Evolutionary conservation across 805 yeast genomes (phyloP).

Genomic region (Starmerella roubikii): DNA sequence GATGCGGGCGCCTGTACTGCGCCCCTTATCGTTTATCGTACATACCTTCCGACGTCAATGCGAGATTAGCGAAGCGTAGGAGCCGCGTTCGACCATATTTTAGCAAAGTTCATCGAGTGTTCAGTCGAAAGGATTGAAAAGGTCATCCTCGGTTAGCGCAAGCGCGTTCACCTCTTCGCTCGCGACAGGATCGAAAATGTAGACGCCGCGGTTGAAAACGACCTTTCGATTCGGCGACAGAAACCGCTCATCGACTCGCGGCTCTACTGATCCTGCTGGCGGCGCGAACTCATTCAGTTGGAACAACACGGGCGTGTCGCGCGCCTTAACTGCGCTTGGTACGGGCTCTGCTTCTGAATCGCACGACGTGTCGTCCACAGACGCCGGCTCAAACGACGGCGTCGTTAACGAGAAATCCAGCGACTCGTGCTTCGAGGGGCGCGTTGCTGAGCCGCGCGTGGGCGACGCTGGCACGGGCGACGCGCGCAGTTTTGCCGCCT

Average conservation of each 20-base stretch:
- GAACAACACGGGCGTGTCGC: constrained; percentile 1
- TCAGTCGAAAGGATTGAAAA: constrained; percentile 17
- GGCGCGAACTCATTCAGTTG: neutral
- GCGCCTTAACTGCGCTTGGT: constrained; percentile 1
- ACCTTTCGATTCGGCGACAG: constrained; percentile 11
- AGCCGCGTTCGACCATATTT: neutral
- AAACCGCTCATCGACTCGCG: constrained; percentile 3
- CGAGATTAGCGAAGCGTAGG: too few species aligned
- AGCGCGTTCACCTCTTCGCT: neutral
- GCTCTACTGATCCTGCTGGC: too few species aligned
- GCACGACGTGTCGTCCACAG: neutral
- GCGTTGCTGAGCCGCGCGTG: too few species aligned
- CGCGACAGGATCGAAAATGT: constrained; percentile 15
- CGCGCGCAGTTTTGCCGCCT: too few species aligned
- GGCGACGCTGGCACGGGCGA: too few species aligned
- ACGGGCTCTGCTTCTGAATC: neutral
- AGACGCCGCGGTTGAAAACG: constrained; percentile 17
- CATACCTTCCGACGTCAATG: too few species aligned
- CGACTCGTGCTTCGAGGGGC: too few species aligned
- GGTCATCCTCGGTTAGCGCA: constrained; percentile 13
- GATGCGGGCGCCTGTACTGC: too few species aligned
- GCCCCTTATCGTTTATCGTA: too few species aligned
- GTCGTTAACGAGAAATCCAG: neutral
- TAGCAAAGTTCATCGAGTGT: too few species aligned
- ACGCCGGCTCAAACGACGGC: neutral